Percentiles rank a stretch among this genome's conserved stretches.
Conservation (phyloP, 441 rosid species). For the Populus trichocarpa region DNA sequence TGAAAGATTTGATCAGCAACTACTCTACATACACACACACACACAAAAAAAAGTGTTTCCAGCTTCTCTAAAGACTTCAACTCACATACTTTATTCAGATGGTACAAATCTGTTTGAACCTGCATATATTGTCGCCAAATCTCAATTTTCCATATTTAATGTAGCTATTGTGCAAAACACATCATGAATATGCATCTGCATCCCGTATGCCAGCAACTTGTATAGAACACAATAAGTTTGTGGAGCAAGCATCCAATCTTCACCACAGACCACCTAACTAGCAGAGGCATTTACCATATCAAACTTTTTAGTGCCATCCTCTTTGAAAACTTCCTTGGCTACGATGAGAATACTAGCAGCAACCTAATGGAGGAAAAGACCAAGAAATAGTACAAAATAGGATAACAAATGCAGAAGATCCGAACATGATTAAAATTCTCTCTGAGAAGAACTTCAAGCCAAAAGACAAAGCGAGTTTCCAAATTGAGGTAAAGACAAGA, state of each 20-base stretch:
- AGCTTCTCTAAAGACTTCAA: not conserved
- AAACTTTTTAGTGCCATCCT: not conserved
- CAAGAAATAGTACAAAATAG: not conserved
- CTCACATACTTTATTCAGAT: not conserved
- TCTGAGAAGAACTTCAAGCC: not conserved
- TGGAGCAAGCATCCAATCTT: not conserved
- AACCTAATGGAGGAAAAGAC: not conserved
- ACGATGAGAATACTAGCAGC: not conserved
- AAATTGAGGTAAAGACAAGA: not conserved
- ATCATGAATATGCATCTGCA: not conserved
- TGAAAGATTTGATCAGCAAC: not conserved
- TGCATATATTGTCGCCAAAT: not conserved
- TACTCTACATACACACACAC: not conserved
- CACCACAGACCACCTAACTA: not conserved
- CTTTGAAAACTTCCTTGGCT: not conserved
- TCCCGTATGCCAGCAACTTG: not conserved
- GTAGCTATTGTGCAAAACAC: not conserved
- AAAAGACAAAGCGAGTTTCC: not conserved
- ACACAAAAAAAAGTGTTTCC: not conserved
- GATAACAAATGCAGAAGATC: not conserved
- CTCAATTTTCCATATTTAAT: not conserved
- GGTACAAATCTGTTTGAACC: not conserved
- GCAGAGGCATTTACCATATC: not conserved
- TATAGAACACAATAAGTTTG: not conserved
- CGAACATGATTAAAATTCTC: not conserved